Evolutionary conservation across 2,329 filamentous ascomycete species (phyloP), one percentile per base, ranked within the genome.

Genomic region (Colletotrichum tropicicola): DNA sequence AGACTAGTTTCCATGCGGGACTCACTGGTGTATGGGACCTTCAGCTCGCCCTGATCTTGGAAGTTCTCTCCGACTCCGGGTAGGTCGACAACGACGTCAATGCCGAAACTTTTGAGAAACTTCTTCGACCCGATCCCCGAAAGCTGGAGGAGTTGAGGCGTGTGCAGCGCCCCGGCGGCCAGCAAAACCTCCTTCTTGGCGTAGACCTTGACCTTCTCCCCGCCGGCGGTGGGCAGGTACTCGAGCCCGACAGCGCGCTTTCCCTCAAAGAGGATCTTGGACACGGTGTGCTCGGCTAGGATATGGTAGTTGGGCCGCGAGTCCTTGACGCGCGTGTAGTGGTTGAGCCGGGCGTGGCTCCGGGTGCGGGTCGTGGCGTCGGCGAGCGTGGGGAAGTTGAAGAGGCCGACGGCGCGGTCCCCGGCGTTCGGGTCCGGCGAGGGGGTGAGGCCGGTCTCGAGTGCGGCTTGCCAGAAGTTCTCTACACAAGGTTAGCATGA

Each of bases 271-370:
- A 89, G 63, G 1, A 90, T 80, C 3, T 82, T 82, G 2, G 82
- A 75, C 1, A 91, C 87, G 59, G 85, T 85, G 2, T 83, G 82
- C 68, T 89, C 81, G 0, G 83, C 78, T 0, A 91, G 77, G 5
- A 91, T 78, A 60, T 90, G 85, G 2, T 91, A 81, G 59, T 89
- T 89, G 0, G 85, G 81, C 48, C 87, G 80, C 2, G 82, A 74
- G 1, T 66, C 69, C 4, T 67, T 68, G 30, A 75, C 73, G 13
- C 69, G 63, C 7, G 70, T 71, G 53, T 73, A 75, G 48, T 75
- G 73, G 41, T 72, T 72, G 15, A 70, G 60, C 35, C 69, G 69
- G 6, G 72, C 72, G 57, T 74, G 68, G 54, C 68, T 76, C 63
- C 25, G 68, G 48, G 47, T 80, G 70, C 45, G 74, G 62, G 37